Evolutionary conservation across 352 stramenopile species (phyloP), one percentile per base, ranked within the genome.

Genomic region (Pythium oligandrum): DNA sequence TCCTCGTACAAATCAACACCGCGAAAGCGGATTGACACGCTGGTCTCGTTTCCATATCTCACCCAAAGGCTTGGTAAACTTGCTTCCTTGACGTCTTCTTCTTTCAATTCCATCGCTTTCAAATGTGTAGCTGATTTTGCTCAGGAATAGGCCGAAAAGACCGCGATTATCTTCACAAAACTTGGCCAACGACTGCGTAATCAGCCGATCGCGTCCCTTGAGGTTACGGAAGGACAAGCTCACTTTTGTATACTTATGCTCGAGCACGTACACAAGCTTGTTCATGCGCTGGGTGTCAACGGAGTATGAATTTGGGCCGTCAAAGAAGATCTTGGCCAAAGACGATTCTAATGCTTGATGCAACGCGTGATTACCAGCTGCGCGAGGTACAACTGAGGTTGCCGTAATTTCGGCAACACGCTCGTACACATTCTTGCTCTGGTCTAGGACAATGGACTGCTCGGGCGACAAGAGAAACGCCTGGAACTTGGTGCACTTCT

Each of bases 181-280:
- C 48, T 53, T 61, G 45, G 53, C 53, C 1, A 66, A 40, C 35
- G 11, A 36, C 32, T 60, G 42, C 0, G 59, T 48, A 5, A 66
- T 40, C 1, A 44, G 10, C 6, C 44, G 52, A 9, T 66, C 52
- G 12, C 57, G 53, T 52, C 55, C 55, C 53, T 66, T 66, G 48
- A 66, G 47, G 35, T 66, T 55, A 10, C 31, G 30, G n/a, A 60
- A 66, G 26, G 39, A 55, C 7, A 66, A 37, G 7, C 42, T 39
- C 9, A 34, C 38, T 17, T 17, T 40, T 30, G 52, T 55, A 48
- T 66, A 61, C 36, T 53, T 50, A 47, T 66, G 53, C 32, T 61
- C 52, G 6, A 66, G 59, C 33, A 66, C 42, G 36, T 66, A 66
- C 7, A 61, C 59, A 34, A 66, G 45, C n/a, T 61, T 38, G 31